These are phyloP conservation scores for Udeniomyces megalosporus DNA, from an alignment of 768 basidiomycete species.

Conservation along the genomic window DNA sequence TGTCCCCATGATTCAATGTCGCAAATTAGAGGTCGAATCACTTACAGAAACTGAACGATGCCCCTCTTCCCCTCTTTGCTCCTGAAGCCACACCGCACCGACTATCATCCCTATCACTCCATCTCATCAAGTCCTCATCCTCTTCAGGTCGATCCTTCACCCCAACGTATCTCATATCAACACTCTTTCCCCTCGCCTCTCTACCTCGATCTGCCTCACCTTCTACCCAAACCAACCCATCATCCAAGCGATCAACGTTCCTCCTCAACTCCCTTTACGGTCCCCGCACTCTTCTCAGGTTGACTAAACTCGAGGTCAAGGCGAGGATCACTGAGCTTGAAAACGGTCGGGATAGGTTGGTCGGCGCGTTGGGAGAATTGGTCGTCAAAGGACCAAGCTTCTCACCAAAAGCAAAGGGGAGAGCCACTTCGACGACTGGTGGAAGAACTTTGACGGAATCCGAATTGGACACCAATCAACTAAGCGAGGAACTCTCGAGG, in stretches of 20 bases:
- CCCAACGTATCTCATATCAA: constrained; percentile 10
- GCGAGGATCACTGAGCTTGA: constrained; percentile 36
- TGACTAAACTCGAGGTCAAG: constrained; percentile 9
- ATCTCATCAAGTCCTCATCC: neutral
- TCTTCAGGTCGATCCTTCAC: neutral
- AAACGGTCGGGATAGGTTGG: constrained; percentile 49
- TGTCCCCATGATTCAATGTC: no score
- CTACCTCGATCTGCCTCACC: constrained; percentile 4
- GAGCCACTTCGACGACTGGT: no score
- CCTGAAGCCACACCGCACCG: constrained; percentile 12
- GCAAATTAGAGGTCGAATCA: neutral
- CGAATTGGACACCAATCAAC: neutral
- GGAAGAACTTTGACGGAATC: neutral
- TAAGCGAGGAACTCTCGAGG: neutral
- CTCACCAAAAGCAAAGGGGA: no score
- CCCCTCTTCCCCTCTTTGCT: no score
- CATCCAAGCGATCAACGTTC: no score
- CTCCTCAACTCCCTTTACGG: neutral
- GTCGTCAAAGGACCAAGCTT: constrained; percentile 13
- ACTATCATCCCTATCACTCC: neutral
- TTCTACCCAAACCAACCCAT: neutral
- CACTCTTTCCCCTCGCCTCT: constrained; percentile 10
- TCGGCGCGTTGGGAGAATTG: constrained; percentile 49
- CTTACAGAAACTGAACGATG: neutral
- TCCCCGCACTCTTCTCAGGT: neutral